phyloP scores from a whole-genome alignment of 2,329 filamentous ascomycete species.

The Sclerotinia sclerotiorum region DNA sequence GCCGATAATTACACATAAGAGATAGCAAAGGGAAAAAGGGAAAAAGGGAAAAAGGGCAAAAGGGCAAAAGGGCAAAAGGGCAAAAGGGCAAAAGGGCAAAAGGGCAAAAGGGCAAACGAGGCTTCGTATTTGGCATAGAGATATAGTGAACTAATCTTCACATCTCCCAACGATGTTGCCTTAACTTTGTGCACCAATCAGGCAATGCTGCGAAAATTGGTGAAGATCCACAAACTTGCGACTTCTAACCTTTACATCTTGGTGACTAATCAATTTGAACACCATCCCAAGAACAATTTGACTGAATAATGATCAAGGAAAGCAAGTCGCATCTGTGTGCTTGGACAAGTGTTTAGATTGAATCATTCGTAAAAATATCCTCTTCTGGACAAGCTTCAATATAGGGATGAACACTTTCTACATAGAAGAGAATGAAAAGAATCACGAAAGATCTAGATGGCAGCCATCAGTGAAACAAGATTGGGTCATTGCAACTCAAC shows the following conservation, averaged over 20 bases:
- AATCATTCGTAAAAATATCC: neutral
- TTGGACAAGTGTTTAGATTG: neutral
- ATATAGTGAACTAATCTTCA: neutral
- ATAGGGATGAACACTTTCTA: neutral
- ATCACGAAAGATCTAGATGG: neutral
- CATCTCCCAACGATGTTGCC: too few relatives aligned
- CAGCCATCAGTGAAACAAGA: neutral
- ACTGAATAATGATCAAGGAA: neutral
- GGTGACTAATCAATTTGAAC: neutral
- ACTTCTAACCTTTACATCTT: neutral
- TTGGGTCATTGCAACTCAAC: neutral
- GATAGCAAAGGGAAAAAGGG: neutral
- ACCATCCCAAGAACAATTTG: constrained; percentile 1
- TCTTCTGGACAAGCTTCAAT: neutral
- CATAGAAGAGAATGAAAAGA: constrained; percentile 1
- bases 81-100: neutral
- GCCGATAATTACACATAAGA: neutral
- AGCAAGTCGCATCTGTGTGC: neutral
- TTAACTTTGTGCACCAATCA: neutral
- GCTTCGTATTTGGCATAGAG: neutral
- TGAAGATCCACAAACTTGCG: neutral
- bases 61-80: too few relatives aligned
- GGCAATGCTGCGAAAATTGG: neutral
- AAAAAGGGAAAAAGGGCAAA: neutral
- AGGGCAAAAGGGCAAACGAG: neutral